These are phyloP conservation scores for Cutaneotrichosporon dermatis DNA, from an alignment of 1,284 basidiomycete species.

Conservation along the genomic window DNA sequence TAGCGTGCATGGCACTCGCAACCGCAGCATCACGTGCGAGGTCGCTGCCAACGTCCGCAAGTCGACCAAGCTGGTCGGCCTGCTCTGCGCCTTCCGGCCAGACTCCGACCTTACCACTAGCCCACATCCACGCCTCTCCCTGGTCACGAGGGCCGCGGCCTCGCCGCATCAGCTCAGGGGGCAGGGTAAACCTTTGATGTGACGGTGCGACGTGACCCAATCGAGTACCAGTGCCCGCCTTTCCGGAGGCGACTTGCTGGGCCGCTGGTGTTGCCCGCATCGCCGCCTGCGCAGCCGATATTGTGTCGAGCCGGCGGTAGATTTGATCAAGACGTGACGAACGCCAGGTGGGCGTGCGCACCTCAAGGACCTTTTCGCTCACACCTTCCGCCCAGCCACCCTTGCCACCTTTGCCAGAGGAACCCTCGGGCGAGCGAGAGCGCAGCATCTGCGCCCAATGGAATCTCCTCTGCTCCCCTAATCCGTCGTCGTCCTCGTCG, in stretches of 20 bases:
- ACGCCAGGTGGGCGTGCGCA: slow-evolving; percentile 51
- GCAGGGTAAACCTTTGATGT: slow-evolving; percentile 28
- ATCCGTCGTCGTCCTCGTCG: slow-evolving; percentile 18
- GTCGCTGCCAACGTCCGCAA: too few relatives aligned
- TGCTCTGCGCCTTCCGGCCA: slow-evolving; percentile 13
- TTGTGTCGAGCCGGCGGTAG: slow-evolving; percentile 34
- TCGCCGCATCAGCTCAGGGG: slow-evolving; percentile 18
- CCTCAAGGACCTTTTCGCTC: slow-evolving; percentile 69
- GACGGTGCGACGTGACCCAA: slow-evolving; percentile 36
- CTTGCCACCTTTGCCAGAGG: slow-evolving; percentile 52
- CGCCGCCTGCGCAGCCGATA: slow-evolving; percentile 22
- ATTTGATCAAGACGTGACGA: slow-evolving; percentile 35
- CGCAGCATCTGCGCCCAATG: slow-evolving; percentile 14
- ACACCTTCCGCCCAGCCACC: slow-evolving; percentile 55
- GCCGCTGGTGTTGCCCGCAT: slow-evolving; percentile 19
- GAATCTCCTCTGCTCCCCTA: slow-evolving; percentile 4
- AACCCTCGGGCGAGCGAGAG: slow-evolving; percentile 44
- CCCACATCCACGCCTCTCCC: slow-evolving; percentile 35
- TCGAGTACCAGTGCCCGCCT: slow-evolving; percentile 6
- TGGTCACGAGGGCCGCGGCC: slow-evolving; percentile 24
- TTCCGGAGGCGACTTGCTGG: slow-evolving; percentile 5
- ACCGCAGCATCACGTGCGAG: too few relatives aligned
- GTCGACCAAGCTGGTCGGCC: too few relatives aligned
- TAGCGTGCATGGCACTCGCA: too few relatives aligned
- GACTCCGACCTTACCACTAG: slow-evolving; percentile 14